Base-by-base conservation (phyloP, 2,329 filamentous ascomycete genomes). In the Botrytis medusae region DNA sequence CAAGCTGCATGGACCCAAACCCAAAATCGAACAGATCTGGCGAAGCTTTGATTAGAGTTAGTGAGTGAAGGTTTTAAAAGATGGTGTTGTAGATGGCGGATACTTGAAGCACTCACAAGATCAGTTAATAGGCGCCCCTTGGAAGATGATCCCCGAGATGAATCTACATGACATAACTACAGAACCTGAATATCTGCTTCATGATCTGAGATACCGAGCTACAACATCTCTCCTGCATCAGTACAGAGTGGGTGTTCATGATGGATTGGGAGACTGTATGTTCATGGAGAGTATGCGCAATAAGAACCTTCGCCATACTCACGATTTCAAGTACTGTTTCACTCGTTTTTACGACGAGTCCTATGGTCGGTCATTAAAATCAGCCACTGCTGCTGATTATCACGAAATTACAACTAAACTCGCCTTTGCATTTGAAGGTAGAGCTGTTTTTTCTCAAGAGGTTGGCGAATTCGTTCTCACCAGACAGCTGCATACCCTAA, bases 141-240 rank as follows among this genome's bases (percentile, higher is more conserved):
- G 75, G 76, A 83, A 82, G n/a, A 62, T 85, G 3, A 76, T 83
- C 0, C 84, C 84, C 0, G 86, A 86, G 65, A 83, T 81, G 80
- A 86, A 87, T 72, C 72, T 86, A 1, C 79, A 77, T 12, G 83
- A 86, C 37, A 77, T 86, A 2, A 76, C 82, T 5, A 76, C 79
- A 0, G 78, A 76, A 2, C 81, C 84, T 0, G 79, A 84, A n/a
- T 80, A 68, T 44, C 72, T 86, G 6, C 78, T 86, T 1, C 77
- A 82, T 20, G 75, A 84, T 9, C 74, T 87, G 4, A 81, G 82
- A 37, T 76, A 84, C 51, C 81, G 84, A 10, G 81, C 82, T 51
- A 83, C 81, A 0, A 81, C 71, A 0, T 73, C 80, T 0, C 75
- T 84, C 4, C 37, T 68, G 2, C 75, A 83, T 2, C 83, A 85